phyloP scores from a whole-genome alignment of 192 early-diverging fungal genomes.

The Backusella westeae region DNA sequence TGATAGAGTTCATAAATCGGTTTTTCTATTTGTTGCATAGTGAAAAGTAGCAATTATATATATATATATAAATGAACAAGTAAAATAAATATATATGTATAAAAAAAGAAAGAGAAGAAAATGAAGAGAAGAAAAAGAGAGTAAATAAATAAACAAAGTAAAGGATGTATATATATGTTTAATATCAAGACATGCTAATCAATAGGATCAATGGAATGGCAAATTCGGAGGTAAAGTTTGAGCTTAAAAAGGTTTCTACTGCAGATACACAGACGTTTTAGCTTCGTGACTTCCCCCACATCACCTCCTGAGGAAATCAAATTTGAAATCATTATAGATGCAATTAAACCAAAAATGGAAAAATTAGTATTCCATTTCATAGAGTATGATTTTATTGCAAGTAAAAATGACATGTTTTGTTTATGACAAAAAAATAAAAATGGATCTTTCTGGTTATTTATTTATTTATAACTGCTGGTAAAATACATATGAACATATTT shows the following conservation, averaged over 20 bases:
- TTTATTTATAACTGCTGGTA: not conserved
- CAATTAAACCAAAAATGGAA: constrained; percentile 10
- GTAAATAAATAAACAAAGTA: not conserved
- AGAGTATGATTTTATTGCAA: not conserved
- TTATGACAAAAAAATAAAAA: not conserved
- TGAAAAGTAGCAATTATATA: not conserved
- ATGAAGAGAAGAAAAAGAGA: not conserved
- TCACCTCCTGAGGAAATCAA: not conserved
- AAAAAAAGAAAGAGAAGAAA: constrained; percentile 2
- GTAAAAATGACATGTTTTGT: constrained; percentile 3
- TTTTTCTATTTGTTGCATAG: not conserved
- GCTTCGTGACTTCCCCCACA: not conserved
- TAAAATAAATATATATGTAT: not conserved
- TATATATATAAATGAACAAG: not conserved
- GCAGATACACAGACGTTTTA: not conserved
- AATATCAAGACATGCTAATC: not conserved
- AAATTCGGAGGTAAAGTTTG: constrained; percentile 18
- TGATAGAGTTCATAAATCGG: not conserved
- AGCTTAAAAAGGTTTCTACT: constrained; percentile 2
- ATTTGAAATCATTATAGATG: not conserved
- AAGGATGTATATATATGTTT: not conserved
- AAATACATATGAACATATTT: not conserved
- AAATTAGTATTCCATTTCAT: not conserved
- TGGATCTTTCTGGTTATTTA: not conserved
- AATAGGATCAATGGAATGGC: not conserved